These are phyloP conservation scores for Punctularia strigosozonata DNA, from an alignment of 768 basidiomycete genomes.

Conservation along the genomic window DNA sequence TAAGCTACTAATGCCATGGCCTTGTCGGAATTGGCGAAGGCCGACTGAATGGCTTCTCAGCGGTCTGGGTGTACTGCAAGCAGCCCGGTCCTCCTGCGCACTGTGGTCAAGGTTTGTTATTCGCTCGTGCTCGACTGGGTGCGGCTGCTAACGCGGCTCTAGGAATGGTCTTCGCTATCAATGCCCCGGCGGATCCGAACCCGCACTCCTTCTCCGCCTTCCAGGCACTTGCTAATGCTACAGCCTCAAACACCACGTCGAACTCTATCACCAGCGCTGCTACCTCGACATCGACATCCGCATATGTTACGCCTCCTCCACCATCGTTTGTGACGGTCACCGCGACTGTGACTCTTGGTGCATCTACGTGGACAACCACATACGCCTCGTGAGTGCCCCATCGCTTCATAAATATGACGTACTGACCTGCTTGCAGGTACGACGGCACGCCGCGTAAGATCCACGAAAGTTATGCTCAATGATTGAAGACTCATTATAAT, in stretches of 20 bases:
- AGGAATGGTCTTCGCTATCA: constrained; percentile 21
- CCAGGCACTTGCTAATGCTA: background rate
- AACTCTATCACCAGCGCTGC: no score
- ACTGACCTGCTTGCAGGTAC: no score
- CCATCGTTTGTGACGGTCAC: background rate
- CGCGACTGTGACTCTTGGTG: background rate
- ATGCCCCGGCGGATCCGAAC: constrained; percentile 7
- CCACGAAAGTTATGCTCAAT: background rate
- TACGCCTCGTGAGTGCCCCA: no score
- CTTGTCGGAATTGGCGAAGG: background rate
- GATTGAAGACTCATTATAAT: background rate
- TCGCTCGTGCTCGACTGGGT: constrained; percentile 5
- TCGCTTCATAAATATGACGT: no score
- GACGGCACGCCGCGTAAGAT: background rate
- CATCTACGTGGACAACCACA: background rate
- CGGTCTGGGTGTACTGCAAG: constrained; percentile 16
- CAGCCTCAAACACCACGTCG: no score
- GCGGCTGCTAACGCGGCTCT: background rate
- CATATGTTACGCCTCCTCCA: background rate
- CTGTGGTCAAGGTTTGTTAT: constrained; percentile 5
- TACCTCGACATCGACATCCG: no score
- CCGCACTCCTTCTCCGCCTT: background rate
- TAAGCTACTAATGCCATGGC: background rate
- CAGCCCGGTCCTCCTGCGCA: constrained; percentile 5
- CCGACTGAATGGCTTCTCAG: constrained; percentile 8